Base-by-base conservation (phyloP, 192 early-diverging fungal genomes). In the Spizellomyces sp. region DNA sequence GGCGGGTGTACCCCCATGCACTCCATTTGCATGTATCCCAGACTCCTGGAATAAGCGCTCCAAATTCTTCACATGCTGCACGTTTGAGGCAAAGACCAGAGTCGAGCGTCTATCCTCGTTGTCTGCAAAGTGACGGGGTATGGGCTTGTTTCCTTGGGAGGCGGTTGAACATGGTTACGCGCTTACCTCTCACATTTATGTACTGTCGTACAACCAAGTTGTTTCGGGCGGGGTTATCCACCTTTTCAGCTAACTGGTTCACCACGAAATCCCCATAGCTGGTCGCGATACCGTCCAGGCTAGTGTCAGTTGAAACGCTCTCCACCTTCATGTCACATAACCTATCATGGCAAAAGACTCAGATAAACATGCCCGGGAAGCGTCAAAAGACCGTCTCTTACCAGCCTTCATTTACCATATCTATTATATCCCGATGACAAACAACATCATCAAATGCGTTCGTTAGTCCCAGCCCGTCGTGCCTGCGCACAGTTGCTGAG, bases 81-180 rank as follows among this genome's bases (percentile, higher is more conserved):
- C 89, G 71, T 95, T 91, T 2, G 89, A 92, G 2, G 93, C 95
- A 82, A 98, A 98, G 1, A 96, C 90, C 15, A 98, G 73, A 0
- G 90, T 93, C 9, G 89, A 83, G 44, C 84, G 78, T n/a, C 89
- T 83, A 8, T 48, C 46, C 22, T 73, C n/a, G 14, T 52, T 58
- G n/a, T 56, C 21, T 22, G 22, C 22, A 36, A 12, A 57, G 9
- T 4, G 45, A 8, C 21, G 2, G 17, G 14, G 17, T 54, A n/a
- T 54, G 50, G 17, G 12, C 50, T 12, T 54, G 50, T 54, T 19
- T n/a, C 4, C 12, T n/a, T n/a, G n/a, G 50, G 17, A 54, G 4
- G 50, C 1, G 17, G 50, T 36, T 36, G 1, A 36, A 3, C 27
- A 36, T 36, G 27, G 27, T 36, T 36, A 4, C 0, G 27, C 27